Conservation (phyloP, 140 eudicot species). For the Senecio squalidus region DNA sequence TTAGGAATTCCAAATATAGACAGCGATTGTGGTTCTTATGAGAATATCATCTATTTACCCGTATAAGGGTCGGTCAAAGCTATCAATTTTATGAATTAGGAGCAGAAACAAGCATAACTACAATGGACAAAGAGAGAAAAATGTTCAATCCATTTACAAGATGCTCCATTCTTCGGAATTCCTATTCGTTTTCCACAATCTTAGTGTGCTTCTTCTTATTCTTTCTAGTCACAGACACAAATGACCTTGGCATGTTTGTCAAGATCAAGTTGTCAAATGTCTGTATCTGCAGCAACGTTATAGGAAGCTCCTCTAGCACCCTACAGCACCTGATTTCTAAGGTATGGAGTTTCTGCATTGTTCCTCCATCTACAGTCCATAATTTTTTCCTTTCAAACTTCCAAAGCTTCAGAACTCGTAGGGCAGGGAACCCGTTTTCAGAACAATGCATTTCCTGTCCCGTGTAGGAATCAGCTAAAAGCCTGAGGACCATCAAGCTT, state of each 20-base stretch:
- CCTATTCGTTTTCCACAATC: constrained; percentile 18
- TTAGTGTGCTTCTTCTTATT: constrained; percentile 22
- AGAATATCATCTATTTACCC: too few species aligned
- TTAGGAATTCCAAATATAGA: too few species aligned
- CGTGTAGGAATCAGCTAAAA: constrained; percentile 48
- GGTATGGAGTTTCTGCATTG: constrained; percentile 43
- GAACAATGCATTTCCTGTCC: constrained; percentile 35
- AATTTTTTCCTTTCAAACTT: constrained; percentile 32
- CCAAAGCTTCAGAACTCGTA: constrained; percentile 50
- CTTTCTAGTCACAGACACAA: constrained; percentile 19
- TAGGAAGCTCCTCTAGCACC: constrained; percentile 29
- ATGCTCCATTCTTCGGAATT: not conserved
- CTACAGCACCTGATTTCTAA: constrained; percentile 46
- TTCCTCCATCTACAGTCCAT: constrained; percentile 31
- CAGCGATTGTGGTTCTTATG: too few species aligned
- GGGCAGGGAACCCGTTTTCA: constrained; percentile 25
- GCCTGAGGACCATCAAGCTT: constrained; percentile 47
- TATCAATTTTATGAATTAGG: not conserved
- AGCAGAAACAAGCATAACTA: not conserved
- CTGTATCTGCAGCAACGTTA: constrained; percentile 14
- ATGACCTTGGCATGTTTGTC: constrained; percentile 40
- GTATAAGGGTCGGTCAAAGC: too few species aligned
- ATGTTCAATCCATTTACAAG: not conserved
- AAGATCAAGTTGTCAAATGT: constrained; percentile 35
- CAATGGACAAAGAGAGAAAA: not conserved